phyloP scores from a whole-genome alignment of 202 grass and related monocot genomes.

The Saccharum hybrid region DNA sequence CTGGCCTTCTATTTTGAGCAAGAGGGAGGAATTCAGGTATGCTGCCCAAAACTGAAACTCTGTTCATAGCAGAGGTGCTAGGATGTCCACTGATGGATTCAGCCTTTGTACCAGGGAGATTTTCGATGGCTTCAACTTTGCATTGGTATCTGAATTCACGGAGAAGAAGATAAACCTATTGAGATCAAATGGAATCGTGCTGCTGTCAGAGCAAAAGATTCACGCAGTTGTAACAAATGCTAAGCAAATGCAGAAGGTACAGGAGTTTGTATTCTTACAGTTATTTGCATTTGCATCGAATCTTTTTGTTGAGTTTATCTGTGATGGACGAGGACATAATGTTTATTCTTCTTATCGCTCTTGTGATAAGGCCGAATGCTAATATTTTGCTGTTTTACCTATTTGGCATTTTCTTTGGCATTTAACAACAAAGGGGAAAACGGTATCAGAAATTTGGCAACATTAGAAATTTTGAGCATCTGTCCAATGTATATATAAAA shows the following conservation, averaged over 20 bases:
- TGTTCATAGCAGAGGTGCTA: neutral
- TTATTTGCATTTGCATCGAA: neutral
- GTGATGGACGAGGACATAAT: too few species aligned
- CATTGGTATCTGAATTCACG: conserved; percentile 53
- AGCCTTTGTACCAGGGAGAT: conserved; percentile 50
- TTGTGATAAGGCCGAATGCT: neutral
- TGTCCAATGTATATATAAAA: neutral
- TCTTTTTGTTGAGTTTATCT: neutral
- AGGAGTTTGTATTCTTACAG: neutral
- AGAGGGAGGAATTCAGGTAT: conserved; percentile 70
- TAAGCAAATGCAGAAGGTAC: conserved; percentile 53
- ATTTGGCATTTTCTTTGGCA: too few species aligned
- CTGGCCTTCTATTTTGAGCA: conserved; percentile 77
- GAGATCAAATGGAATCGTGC: conserved; percentile 46
- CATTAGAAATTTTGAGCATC: neutral
- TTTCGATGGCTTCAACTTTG: conserved; percentile 61
- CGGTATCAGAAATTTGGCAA: neutral
- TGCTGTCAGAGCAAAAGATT: conserved; percentile 68
- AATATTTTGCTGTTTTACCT: neutral
- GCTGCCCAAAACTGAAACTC: neutral
- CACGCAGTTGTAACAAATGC: conserved; percentile 56
- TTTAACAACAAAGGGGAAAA: neutral
- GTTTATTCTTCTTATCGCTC: neutral
- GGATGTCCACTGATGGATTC: conserved; percentile 21
- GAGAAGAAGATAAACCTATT: conserved; percentile 61